A percentile compares a stretch with the other conserved stretches of the same genome.
Conservation (phyloP, 2,329 filamentous ascomycete genomes). For the Cryphonectria carpinicola region DNA sequence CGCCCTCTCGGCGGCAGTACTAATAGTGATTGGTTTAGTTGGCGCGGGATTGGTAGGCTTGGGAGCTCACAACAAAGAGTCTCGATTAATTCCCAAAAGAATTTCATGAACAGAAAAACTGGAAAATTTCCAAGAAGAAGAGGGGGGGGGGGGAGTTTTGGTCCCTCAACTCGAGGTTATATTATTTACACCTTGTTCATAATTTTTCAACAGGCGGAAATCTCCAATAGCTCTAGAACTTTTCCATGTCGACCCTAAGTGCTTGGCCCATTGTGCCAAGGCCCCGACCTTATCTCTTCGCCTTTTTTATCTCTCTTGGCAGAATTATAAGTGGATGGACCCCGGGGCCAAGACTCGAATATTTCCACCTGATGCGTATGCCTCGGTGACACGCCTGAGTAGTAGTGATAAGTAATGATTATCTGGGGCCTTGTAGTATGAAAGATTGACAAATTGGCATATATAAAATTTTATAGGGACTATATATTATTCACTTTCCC, state of each 20-base stretch:
- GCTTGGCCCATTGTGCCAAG: neutral
- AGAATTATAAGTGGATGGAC: neutral
- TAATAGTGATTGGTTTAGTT: neutral
- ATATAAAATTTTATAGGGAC: neutral
- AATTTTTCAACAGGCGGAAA: neutral
- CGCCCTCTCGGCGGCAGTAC: neutral
- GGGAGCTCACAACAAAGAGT: neutral
- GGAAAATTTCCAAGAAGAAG: neutral
- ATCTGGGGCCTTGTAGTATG: neutral
- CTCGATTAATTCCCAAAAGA: neutral
- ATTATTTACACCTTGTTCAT: neutral
- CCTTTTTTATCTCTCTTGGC: constrained; percentile 3
- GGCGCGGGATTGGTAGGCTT: neutral
- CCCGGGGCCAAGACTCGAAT: neutral
- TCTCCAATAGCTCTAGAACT: neutral
- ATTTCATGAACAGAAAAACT: neutral
- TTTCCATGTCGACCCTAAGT: neutral
- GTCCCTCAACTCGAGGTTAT: neutral
- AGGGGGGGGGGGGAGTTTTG: too few relatives aligned
- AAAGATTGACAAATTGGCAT: neutral
- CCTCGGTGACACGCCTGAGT: neutral
- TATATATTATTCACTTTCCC: neutral
- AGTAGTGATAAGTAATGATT: neutral
- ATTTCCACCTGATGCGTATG: neutral
- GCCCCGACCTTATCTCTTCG: neutral